Evolutionary conservation across 768 basidiomycete genomes (phyloP).

Genomic region (Hortiboletus flavorubellus): DNA sequence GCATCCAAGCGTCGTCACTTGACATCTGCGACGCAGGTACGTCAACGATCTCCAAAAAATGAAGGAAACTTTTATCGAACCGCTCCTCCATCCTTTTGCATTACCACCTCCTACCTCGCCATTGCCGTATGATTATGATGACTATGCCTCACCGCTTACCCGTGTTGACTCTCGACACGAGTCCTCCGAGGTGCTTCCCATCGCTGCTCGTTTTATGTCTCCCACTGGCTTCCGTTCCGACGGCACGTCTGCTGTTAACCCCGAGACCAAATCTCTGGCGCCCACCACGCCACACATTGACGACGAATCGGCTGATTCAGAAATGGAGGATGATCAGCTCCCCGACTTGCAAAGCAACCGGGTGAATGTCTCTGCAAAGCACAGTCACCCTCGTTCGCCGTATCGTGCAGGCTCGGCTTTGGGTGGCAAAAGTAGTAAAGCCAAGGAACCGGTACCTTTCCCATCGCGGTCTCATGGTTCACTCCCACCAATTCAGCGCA

Average conservation of each 20-base stretch:
- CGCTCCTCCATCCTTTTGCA: conserved; percentile 80
- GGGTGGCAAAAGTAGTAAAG: conserved; percentile 39
- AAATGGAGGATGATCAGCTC: conserved; percentile 58
- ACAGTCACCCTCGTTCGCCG: conserved; percentile 73
- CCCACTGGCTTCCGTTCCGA: conserved; percentile 47
- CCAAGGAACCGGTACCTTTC: conserved; percentile 60
- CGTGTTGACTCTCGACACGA: conserved; percentile 66
- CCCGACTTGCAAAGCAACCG: conserved; percentile 22
- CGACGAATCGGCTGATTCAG: conserved; percentile 70
- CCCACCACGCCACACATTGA: conserved; percentile 59
- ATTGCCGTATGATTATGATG: conserved; percentile 64
- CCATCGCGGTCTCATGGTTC: conserved; percentile 79
- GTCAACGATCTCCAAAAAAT: conserved; percentile 86
- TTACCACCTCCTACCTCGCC: conserved; percentile 42
- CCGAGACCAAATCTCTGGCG: conserved; percentile 49
- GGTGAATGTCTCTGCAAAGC: conserved; percentile 40
- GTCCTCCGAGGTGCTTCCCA: conserved; percentile 73
- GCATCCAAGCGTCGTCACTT: conserved; percentile 14
- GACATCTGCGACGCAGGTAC: conserved; percentile 57
- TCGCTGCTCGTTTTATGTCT: conserved; percentile 89
- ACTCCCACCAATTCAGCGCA: conserved; percentile 58
- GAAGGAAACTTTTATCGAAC: conserved; percentile 91
- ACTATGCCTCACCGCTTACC: conserved; percentile 36
- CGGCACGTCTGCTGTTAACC: conserved; percentile 40
- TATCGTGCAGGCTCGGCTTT: conserved; percentile 52